These are phyloP conservation scores for Pezicula radicicola DNA, from an alignment of 2,329 filamentous ascomycete genomes.

Conservation along the genomic window DNA sequence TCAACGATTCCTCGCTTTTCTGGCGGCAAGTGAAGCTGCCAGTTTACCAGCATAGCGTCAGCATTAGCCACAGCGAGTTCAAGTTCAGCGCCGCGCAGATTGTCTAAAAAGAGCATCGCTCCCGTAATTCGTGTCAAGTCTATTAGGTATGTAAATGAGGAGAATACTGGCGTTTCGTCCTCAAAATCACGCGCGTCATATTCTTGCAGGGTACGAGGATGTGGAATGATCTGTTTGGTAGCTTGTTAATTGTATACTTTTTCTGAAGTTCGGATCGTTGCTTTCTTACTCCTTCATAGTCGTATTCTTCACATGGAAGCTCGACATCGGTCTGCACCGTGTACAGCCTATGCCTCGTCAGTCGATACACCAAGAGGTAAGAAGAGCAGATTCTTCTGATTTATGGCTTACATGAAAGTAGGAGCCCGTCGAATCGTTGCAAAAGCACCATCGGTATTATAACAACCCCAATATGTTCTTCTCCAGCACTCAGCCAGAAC, in stretches of 20 bases:
- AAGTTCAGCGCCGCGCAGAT: constrained; percentile 19
- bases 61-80: constrained; percentile 28
- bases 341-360: constrained; percentile 13
- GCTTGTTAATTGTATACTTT: constrained; percentile 7
- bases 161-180: constrained; percentile 32
- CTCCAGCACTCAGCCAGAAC: constrained; percentile 38
- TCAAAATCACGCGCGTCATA: constrained; percentile 33
- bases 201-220: constrained; percentile 29
- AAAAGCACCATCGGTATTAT: constrained; percentile 24
- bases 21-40: constrained; percentile 34
- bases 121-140: constrained; percentile 33
- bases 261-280: neutral
- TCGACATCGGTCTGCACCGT: constrained; percentile 31
- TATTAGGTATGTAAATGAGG: constrained; percentile 36
- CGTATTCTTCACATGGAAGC: constrained; percentile 37
- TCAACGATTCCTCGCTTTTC: constrained; percentile 37
- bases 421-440: constrained; percentile 14
- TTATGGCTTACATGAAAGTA: constrained; percentile 18
- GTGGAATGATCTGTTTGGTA: constrained; percentile 28
- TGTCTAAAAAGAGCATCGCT: constrained; percentile 28
- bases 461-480: constrained; percentile 39
- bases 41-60: constrained; percentile 35
- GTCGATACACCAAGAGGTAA: neutral
- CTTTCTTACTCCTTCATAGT: constrained; percentile 36
- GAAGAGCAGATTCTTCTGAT: too few species aligned